Evolutionary conservation across 371 early-diverging fungal species (phyloP).

Genomic region (Gilbertella persicaria): DNA sequence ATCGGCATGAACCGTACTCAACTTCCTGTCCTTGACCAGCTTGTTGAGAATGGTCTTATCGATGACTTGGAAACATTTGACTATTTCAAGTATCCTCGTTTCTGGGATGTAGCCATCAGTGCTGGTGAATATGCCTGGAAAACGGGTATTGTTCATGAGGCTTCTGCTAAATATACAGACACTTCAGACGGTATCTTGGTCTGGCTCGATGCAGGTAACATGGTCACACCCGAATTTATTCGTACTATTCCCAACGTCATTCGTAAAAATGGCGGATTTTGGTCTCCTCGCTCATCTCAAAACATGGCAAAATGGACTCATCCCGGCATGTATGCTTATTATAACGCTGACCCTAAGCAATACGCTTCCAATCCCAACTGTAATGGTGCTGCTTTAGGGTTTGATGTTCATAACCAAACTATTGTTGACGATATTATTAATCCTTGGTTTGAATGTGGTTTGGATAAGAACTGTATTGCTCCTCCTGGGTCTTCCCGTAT

Average conservation of each 20-base stretch:
- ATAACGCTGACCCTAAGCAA: conserved; percentile 34
- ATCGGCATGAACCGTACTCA: conserved; percentile 56
- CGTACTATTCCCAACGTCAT: conserved; percentile 45
- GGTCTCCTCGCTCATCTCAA: conserved; percentile 59
- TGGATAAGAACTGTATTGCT: conserved; percentile 61
- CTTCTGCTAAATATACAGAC: conserved; percentile 35
- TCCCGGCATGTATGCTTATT: conserved; percentile 60
- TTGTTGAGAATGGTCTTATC: conserved; percentile 39
- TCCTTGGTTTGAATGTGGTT: conserved; percentile 61
- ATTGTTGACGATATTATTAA: conserved; percentile 51
- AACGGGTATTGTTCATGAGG: conserved; percentile 63
- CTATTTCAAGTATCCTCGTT: conserved; percentile 55
- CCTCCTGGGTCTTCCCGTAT: conserved; percentile 59
- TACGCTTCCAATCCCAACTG: conserved; percentile 59
- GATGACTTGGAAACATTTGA: conserved; percentile 57
- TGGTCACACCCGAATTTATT: conserved; percentile 57
- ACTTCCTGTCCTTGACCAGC: conserved; percentile 45
- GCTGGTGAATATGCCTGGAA: conserved; percentile 74
- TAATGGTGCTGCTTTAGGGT: conserved; percentile 65
- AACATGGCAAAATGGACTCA: conserved; percentile 60
- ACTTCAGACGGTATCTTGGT: conserved; percentile 44
- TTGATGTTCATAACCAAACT: conserved; percentile 52
- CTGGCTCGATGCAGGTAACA: conserved; percentile 68
- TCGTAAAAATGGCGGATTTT: conserved; percentile 45
- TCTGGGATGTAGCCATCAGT: conserved; percentile 62